Evolutionary conservation across 208 protist genomes (phyloP).

Genomic region (Porcisia hertigi): DNA sequence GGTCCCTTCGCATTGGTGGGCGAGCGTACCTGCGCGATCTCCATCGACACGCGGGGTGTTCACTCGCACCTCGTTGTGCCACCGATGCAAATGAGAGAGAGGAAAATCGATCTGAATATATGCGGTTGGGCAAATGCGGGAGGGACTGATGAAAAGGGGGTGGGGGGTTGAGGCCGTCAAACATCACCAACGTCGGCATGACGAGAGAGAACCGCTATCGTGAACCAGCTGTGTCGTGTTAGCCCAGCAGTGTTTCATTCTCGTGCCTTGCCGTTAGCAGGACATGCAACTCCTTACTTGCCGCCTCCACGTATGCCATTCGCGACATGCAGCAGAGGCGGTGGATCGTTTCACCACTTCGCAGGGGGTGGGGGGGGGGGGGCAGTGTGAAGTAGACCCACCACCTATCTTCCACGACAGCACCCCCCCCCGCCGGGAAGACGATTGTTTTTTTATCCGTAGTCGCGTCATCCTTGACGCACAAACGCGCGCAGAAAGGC

Average conservation of each 20-base stretch:
- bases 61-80: not conserved
- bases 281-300: not conserved
- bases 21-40: too few species aligned
- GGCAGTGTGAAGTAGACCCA: too few species aligned
- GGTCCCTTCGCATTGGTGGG: too few species aligned
- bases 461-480: constrained; percentile 17
- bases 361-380: too few species aligned
- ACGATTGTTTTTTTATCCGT: not conserved
- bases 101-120: not conserved
- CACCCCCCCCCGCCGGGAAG: not conserved
- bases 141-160: not conserved
- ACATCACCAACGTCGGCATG: not conserved
- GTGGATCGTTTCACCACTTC: not conserved
- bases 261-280: not conserved
- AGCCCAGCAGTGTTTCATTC: too few species aligned
- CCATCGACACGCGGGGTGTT: too few species aligned
- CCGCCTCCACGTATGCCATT: not conserved
- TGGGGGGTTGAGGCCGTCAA: not conserved
- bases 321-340: not conserved
- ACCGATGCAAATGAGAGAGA: not conserved
- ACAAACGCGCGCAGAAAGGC: constrained; percentile 52
- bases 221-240: not conserved
- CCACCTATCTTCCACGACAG: not conserved
- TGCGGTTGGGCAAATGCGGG: not conserved
- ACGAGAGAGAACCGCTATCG: not conserved